A percentile compares a stretch with the other conserved stretches of the same genome.
phyloP scores from a whole-genome alignment of 352 stramenopile genomes.

The Globisporangium alternatum region DNA sequence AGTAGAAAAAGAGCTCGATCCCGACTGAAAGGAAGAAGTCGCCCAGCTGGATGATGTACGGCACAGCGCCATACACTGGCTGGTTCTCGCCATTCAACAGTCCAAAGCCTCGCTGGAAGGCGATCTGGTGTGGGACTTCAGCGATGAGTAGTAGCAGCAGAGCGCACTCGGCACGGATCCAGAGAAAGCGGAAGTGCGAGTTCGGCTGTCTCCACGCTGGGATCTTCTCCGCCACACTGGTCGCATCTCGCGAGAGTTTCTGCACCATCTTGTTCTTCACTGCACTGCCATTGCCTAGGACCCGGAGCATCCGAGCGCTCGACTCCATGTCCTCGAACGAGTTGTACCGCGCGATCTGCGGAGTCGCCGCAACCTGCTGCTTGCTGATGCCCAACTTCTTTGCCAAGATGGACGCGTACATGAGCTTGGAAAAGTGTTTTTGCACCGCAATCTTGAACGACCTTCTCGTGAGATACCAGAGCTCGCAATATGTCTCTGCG shows the following conservation, averaged over 20 bases:
- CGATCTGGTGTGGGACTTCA: slow-evolving; percentile 43
- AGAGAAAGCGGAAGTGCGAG: slow-evolving; percentile 30
- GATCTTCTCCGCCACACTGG: slow-evolving; percentile 1
- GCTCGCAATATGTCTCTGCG: slow-evolving; percentile 44
- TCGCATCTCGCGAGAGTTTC: slow-evolving; percentile 14
- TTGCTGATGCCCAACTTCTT: slow-evolving; percentile 22
- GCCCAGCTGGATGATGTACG: slow-evolving; percentile 30
- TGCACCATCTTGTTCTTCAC: slow-evolving; percentile 29
- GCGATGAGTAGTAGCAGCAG: slow-evolving; percentile 35
- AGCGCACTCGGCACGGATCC: slow-evolving; percentile 26
- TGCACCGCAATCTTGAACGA: slow-evolving; percentile 42
- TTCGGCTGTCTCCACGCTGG: slow-evolving; percentile 25
- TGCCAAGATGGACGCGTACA: slow-evolving; percentile 41
- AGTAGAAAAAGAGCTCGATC: slow-evolving; percentile 62
- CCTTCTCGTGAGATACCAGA: slow-evolving; percentile 36
- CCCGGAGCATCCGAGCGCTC: slow-evolving; percentile 26
- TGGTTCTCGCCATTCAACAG: slow-evolving; percentile 26
- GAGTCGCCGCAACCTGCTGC: background rate
- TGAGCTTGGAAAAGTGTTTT: slow-evolving; percentile 57
- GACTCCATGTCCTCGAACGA: slow-evolving; percentile 38
- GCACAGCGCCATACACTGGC: slow-evolving; percentile 28
- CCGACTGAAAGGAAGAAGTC: slow-evolving; percentile 32
- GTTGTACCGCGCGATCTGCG: slow-evolving; percentile 15
- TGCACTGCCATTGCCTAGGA: slow-evolving; percentile 31
- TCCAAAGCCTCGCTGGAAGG: slow-evolving; percentile 45